Conservation (phyloP, 768 basidiomycete species). For the Leccinellum rugosiceps region DNA sequence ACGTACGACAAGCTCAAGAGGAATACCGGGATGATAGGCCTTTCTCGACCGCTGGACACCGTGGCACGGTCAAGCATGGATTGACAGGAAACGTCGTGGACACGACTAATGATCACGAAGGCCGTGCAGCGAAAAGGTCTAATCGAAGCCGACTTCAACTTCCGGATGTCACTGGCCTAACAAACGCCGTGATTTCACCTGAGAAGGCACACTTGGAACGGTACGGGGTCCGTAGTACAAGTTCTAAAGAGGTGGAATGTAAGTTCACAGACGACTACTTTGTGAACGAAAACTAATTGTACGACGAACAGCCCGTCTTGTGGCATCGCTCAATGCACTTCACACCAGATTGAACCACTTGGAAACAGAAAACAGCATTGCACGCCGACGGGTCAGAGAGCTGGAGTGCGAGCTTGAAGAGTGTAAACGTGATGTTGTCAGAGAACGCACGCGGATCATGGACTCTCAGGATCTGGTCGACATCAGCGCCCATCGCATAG, state of each 20-base stretch:
- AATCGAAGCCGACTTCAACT: constrained; percentile 50
- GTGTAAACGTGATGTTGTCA: constrained; percentile 73
- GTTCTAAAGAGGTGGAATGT: constrained; percentile 67
- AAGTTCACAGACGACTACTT: constrained; percentile 9
- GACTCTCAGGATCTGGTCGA: constrained; percentile 47
- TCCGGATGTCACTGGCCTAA: constrained; percentile 83
- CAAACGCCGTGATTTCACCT: constrained; percentile 73
- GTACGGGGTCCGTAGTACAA: constrained; percentile 44
- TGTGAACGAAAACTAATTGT: not conserved
- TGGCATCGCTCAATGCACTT: constrained; percentile 57
- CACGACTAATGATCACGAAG: constrained; percentile 6
- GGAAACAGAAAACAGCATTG: constrained; percentile 79
- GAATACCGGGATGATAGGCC: constrained; percentile 9
- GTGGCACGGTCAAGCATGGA: constrained; percentile 22
- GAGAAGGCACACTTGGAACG: constrained; percentile 54
- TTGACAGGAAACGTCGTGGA: constrained; percentile 17
- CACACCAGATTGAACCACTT: constrained; percentile 69
- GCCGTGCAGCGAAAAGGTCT: constrained; percentile 17
- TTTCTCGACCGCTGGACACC: not conserved
- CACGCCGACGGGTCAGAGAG: constrained; percentile 79
- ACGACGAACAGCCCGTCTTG: constrained; percentile 48
- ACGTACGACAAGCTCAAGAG: constrained; percentile 46
- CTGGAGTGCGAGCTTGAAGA: constrained; percentile 84
- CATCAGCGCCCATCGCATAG: constrained; percentile 11
- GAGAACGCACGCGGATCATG: constrained; percentile 62